Evolutionary conservation across 306 rosid species (phyloP).

Genomic region (Vigna mungo): DNA sequence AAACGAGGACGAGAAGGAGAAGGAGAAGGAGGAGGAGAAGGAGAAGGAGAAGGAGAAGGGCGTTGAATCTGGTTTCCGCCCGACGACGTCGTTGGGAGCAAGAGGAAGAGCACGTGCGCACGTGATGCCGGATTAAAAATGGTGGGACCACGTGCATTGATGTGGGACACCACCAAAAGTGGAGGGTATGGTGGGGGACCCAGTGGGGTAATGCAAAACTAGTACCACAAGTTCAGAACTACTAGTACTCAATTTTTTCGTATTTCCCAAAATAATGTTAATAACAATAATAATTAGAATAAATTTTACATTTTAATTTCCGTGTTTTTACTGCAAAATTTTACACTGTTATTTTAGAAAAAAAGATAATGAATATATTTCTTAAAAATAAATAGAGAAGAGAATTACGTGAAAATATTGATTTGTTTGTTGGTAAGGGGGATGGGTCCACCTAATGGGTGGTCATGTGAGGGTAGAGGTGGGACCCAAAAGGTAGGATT

Average conservation of each 20-base stretch:
- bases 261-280: neutral
- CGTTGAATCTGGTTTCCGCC: conserved; percentile 27
- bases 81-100: conserved; percentile 23
- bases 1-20: neutral
- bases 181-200: conserved; percentile 44
- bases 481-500: conserved; percentile 38
- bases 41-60: too few species aligned
- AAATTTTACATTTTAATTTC: neutral
- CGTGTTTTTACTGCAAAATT: neutral
- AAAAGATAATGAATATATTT: too few species aligned
- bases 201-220: neutral
- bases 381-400: too few species aligned
- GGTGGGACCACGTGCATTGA: conserved; percentile 55
- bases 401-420: too few species aligned
- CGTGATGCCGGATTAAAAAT: conserved; percentile 54
- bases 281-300: neutral
- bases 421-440: conserved; percentile 32
- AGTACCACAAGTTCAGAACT: conserved; percentile 13
- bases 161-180: conserved; percentile 52
- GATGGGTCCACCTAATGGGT: conserved; percentile 40
- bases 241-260: conserved; percentile 8
- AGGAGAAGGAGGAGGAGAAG: too few species aligned
- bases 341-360: too few species aligned
- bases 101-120: conserved; percentile 62
- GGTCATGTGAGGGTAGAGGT: conserved; percentile 46